Percentiles rank a stretch among this genome's conserved stretches.
Conservation (phyloP, 257 asterid genomes). For the Prunella vulgaris region DNA sequence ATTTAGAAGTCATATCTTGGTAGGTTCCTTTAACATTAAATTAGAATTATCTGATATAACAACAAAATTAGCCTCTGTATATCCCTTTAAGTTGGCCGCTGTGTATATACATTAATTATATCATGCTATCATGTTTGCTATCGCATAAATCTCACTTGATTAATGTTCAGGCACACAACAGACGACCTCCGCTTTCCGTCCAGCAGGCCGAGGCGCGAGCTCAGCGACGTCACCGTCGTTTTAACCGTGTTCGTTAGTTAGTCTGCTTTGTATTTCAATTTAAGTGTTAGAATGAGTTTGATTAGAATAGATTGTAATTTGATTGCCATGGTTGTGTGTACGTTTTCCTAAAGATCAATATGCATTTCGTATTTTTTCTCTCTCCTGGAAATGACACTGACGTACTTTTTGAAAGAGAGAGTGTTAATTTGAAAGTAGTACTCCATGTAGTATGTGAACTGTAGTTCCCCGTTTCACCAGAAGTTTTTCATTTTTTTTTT, state of each 20-base stretch:
- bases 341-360: too few species aligned
- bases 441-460: too few species aligned
- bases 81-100: background rate
- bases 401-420: too few species aligned
- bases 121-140: background rate
- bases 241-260: slow-evolving; percentile 38
- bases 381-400: too few species aligned
- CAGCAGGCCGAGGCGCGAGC: slow-evolving; percentile 44
- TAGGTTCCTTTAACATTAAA: background rate
- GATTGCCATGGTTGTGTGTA: too few species aligned
- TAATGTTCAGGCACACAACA: slow-evolving; percentile 61
- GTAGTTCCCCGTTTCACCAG: too few species aligned
- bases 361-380: too few species aligned
- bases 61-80: background rate
- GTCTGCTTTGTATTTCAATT: too few species aligned
- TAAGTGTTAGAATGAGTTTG: too few species aligned
- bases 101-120: background rate
- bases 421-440: too few species aligned
- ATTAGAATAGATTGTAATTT: too few species aligned
- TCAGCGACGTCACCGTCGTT: slow-evolving; percentile 47
- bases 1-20: background rate
- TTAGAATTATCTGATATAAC: background rate
- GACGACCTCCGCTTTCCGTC: slow-evolving; percentile 66
- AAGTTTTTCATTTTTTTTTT: too few species aligned
- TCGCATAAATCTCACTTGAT: slow-evolving; percentile 4